A percentile compares a stretch with the other conserved stretches of the same genome.
Conservation (phyloP, 2,329 filamentous ascomycete genomes). For the Penicillium digitatum region DNA sequence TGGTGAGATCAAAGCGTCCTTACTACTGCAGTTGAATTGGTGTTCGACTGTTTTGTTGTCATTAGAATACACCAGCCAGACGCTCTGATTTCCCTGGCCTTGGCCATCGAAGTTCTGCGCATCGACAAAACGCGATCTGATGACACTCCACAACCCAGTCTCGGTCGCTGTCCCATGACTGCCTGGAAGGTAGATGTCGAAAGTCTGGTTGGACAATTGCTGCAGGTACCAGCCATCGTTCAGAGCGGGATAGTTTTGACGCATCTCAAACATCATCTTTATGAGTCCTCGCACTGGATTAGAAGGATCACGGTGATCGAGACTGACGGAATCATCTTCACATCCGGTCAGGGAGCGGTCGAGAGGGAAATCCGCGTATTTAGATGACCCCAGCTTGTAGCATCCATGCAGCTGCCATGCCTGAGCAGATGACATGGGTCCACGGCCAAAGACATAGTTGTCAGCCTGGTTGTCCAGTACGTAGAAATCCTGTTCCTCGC, state of each 20-base stretch:
- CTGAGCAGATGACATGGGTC: slow-evolving; percentile 57
- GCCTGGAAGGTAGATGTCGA: slow-evolving; percentile 50
- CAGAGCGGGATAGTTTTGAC: slow-evolving; percentile 53
- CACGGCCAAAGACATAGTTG: slow-evolving; percentile 63
- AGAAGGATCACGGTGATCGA: slow-evolving; percentile 61
- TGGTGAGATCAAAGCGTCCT: slow-evolving; percentile 54
- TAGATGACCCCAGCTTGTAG: slow-evolving; percentile 53
- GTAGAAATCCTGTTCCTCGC: slow-evolving; percentile 63
- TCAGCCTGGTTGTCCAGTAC: slow-evolving; percentile 59
- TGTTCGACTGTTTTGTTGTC: slow-evolving; percentile 50
- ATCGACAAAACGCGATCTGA: slow-evolving; percentile 47
- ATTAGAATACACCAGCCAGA: slow-evolving; percentile 48
- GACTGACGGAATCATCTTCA: slow-evolving; percentile 52
- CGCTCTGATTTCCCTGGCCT: slow-evolving; percentile 47
- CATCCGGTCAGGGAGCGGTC: slow-evolving; percentile 54
- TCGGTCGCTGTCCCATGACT: slow-evolving; percentile 52
- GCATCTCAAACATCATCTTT: slow-evolving; percentile 59
- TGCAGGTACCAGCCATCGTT: slow-evolving; percentile 57
- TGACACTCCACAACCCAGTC: slow-evolving; percentile 56
- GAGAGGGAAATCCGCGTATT: slow-evolving; percentile 56
- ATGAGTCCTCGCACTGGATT: slow-evolving; percentile 59
- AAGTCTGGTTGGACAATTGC: slow-evolving; percentile 54
- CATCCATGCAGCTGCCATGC: slow-evolving; percentile 64
- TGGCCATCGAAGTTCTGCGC: slow-evolving; percentile 53
- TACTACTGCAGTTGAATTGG: slow-evolving; percentile 53